Evolutionary conservation across 768 basidiomycete species (phyloP), one percentile per base, ranked within the genome.

Genomic region (Hebeloma cylindrosporum): DNA sequence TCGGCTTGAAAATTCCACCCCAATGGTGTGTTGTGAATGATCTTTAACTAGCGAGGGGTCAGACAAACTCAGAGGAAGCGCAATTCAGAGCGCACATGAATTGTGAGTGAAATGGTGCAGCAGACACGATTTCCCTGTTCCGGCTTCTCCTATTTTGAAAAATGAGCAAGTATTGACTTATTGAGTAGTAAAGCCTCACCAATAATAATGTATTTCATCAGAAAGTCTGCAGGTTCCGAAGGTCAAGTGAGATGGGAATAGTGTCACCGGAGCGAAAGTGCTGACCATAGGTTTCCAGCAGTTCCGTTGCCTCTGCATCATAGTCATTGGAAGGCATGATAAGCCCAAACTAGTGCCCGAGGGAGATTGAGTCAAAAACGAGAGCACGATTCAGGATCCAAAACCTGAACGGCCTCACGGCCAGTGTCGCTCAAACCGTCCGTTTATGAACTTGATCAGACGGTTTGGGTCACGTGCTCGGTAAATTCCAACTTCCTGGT

Each of bases 191-290:
- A 34, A 36, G 74, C 31, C 37, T 47, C 54, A 91, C 95, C 95
- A 58, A 97, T 92, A 55, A 98, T 81, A 61, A 97, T 96, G 69
- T 93, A 93, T 72, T 99, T 99, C 84, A 97, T 92, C 54, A 99
- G 80, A 66, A 96, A 98, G 70, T 99, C 96, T 96, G 66, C 33
- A 45, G 45, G 34, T 48, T 30, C 46, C 51, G 60, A 54, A 54
- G 40, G 48, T 47, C 40, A 45, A 38, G 45, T 25, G 18, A 25
- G 16, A 28, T 25, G 16, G 29, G 34, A 41, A 41, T 13, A 11
- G 29, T 18, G 20, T 21, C 31, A 33, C 8, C 26, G 21, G 16
- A 33, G 16, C 23, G 41, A 31, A 35, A 26, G 25, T 28, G 43
- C 28, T 48, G 77, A 93, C 93, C 93, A 66, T 97, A 97, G 50